Conservation (phyloP, 768 basidiomycete genomes). For the Amanita exitialis region DNA sequence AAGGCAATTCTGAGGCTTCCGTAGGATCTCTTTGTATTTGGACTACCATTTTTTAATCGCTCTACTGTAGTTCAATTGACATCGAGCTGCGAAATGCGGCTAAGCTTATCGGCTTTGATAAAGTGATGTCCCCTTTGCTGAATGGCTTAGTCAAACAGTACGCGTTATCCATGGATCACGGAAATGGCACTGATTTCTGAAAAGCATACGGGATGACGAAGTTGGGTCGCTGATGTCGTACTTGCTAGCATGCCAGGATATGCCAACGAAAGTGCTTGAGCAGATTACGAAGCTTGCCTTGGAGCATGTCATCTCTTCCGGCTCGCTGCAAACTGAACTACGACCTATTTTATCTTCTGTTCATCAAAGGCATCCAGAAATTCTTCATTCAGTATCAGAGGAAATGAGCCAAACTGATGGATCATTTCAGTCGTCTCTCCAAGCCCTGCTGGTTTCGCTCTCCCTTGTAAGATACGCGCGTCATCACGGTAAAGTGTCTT, state of each 20-base stretch:
- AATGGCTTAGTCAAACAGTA: conserved; percentile 9
- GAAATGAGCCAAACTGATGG: conserved; percentile 17
- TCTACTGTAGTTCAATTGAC: conserved; percentile 8
- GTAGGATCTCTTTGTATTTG: conserved; percentile 26
- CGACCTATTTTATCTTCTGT: conserved; percentile 38
- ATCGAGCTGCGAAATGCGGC: conserved; percentile 10
- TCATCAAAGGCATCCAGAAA: conserved; percentile 51
- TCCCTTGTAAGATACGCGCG: conserved; percentile 33
- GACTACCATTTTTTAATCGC: background rate
- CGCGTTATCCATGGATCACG: background rate
- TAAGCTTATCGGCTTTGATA: conserved; percentile 14
- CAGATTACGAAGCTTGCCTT: conserved; percentile 20
- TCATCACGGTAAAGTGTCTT: background rate
- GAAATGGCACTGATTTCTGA: background rate
- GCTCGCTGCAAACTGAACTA: conserved; percentile 9
- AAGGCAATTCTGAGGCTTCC: conserved; percentile 34
- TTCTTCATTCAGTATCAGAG: background rate
- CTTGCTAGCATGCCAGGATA: conserved; percentile 23
- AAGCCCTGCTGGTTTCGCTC: conserved; percentile 49
- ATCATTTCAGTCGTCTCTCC: conserved; percentile 30
- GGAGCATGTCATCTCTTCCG: conserved; percentile 15
- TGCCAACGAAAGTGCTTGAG: conserved; percentile 23
- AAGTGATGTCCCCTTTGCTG: conserved; percentile 18
- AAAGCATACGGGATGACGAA: conserved; percentile 23
- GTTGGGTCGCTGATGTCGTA: conserved; percentile 25